Evolutionary conservation across 129 eudicot genomes (phyloP), one percentile per base, ranked within the genome.

Genomic region (Mikania micrantha): DNA sequence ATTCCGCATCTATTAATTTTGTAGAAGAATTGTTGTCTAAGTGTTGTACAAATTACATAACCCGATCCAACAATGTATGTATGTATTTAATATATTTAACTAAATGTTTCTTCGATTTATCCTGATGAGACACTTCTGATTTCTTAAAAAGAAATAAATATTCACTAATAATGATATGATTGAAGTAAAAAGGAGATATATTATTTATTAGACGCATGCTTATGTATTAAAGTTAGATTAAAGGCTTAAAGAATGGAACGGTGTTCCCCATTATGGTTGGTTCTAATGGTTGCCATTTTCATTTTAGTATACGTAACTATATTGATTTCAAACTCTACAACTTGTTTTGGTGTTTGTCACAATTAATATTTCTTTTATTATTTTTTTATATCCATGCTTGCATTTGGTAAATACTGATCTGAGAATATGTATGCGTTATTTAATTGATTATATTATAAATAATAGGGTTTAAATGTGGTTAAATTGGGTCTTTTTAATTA

Each of bases 231-330:
- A 76, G 68, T 58, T 50, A 12, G 47, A 54, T 72, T 52, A 57
- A 58, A 42, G 24, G 39, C 59, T 77, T 77, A 77, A 77, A 72
- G 34, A 73, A 77, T 69, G 77, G 69, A 62, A 13, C 29, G 6
- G 74, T 81, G 85, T 73, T 69, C 79, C 85, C 82, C 79, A 70
- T 54, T 32, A 71, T 66, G 29, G 65, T 47, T 15, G 45, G 67
- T 47, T 48, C 36, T 75, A 41, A 39, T 67, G 76, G 48, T 17
- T 71, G 59, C 76, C 67, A 59, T 59, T 59, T 60, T 59, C 76
- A 31, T 45, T 40, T 31, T 19, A 71, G 70, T 44, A 53, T 77
- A 66, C 79, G 82, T 77, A 69, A 68, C 80, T 38, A 28, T 73
- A 71, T 81, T 81, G 73, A 60, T 61, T 71, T 81, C 76, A 59